Evolutionary conservation across 2,329 filamentous ascomycete species (phyloP).

Genomic region (Sporothrix protearum): DNA sequence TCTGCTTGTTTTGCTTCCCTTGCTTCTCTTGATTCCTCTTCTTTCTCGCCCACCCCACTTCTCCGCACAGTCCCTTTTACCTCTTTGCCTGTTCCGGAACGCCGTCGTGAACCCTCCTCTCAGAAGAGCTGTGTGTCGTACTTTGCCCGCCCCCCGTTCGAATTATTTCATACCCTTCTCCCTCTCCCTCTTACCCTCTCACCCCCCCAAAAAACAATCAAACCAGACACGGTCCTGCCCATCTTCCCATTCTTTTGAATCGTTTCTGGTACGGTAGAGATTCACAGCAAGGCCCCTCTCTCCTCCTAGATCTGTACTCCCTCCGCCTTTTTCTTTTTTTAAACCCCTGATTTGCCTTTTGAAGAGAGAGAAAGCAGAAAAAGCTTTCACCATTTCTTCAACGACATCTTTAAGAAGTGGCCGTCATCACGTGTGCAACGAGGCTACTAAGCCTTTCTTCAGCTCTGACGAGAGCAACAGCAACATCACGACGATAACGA

Average conservation of each 20-base stretch:
- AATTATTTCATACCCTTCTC: too few relatives aligned
- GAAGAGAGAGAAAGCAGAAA: neutral
- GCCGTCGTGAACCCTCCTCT: neutral
- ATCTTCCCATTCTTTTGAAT: neutral
- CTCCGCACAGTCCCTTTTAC: slow-evolving; percentile 12
- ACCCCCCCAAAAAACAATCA: neutral
- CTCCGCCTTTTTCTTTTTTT: neutral
- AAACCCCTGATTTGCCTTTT: neutral
- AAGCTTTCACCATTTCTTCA: neutral
- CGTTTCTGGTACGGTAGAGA: neutral
- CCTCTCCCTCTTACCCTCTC: neutral
- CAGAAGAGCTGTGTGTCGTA: neutral
- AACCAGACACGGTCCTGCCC: neutral
- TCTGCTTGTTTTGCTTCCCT: too few relatives aligned
- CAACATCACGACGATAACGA: neutral
- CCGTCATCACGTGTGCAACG: slow-evolving; percentile 1
- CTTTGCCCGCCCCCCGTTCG: neutral
- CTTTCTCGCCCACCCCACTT: neutral
- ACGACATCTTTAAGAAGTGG: neutral
- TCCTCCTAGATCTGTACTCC: neutral
- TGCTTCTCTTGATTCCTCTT: neutral
- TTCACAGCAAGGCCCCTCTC: neutral
- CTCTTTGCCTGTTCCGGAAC: slow-evolving; percentile 3
- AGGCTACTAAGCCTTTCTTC: slow-evolving; percentile 20
- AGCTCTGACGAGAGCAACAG: neutral